Percentiles rank a stretch among this genome's conserved stretches.
These are phyloP conservation scores for Neospermospora avenae DNA, from an alignment of 2,329 filamentous ascomycete genomes.

Conservation along the genomic window DNA sequence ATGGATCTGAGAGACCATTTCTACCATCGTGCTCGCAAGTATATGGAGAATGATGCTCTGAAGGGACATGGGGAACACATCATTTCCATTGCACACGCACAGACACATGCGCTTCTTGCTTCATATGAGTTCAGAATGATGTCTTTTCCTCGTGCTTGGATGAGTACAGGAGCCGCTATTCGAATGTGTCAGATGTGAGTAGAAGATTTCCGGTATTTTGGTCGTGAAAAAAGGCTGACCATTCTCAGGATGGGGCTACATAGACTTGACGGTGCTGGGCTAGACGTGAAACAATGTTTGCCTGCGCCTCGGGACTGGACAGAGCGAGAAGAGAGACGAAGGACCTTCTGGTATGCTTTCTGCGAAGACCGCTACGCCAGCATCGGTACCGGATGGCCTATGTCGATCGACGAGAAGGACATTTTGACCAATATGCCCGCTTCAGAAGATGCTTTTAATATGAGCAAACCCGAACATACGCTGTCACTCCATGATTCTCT, in stretches of 20 bases:
- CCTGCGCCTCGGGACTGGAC: constrained; percentile 89
- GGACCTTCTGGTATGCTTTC: constrained; percentile 95
- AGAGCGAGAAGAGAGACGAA: constrained; percentile 82
- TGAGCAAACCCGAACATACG: constrained; percentile 71
- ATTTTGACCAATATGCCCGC: constrained; percentile 82
- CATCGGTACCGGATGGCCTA: constrained; percentile 96
- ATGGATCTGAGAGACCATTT: constrained; percentile 78
- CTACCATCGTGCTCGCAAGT: constrained; percentile 85
- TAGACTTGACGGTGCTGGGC: constrained; percentile 72
- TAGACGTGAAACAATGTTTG: constrained; percentile 92
- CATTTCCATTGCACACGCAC: constrained; percentile 80
- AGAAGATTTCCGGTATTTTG: constrained; percentile 40
- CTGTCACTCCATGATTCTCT: constrained; percentile 68
- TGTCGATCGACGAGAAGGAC: constrained; percentile 89
- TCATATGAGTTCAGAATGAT: constrained; percentile 96
- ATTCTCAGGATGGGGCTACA: constrained; percentile 83
- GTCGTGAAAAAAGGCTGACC: constrained; percentile 45
- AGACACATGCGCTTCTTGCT: constrained; percentile 76
- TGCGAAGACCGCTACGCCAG: constrained; percentile 89
- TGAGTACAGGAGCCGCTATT: constrained; percentile 80
- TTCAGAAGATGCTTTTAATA: constrained; percentile 80
- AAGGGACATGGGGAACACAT: constrained; percentile 88
- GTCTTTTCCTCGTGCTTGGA: constrained; percentile 95
- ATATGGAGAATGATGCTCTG: constrained; percentile 84
- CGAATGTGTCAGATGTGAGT: constrained; percentile 77